Evolutionary conservation across 768 basidiomycete species (phyloP).

Genomic region (Coprinopsis marcescibilis): DNA sequence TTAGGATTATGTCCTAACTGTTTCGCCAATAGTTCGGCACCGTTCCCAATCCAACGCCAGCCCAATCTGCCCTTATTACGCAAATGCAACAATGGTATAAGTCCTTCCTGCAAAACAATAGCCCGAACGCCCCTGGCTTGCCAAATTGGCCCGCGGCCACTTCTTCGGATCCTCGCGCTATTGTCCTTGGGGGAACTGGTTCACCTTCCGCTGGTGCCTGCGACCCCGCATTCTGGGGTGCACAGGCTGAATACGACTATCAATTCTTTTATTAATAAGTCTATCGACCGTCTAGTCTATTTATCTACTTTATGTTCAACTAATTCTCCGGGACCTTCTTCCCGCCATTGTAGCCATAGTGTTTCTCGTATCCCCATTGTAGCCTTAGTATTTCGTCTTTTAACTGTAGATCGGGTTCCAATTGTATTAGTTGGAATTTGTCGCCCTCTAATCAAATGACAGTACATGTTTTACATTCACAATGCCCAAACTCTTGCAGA

Average conservation of each 20-base stretch:
- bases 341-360: constrained; percentile 4
- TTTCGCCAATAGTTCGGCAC: constrained; percentile 44
- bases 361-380: constrained; percentile 13
- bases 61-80: constrained; percentile 51
- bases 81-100: constrained; percentile 69
- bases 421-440: background rate
- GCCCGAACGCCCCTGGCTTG: constrained; percentile 51
- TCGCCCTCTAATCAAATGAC: too few species aligned
- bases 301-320: background rate
- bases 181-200: constrained; percentile 57
- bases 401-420: constrained; percentile 1
- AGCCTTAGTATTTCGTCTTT: constrained; percentile 14
- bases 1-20: constrained; percentile 7
- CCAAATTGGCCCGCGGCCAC: constrained; percentile 51
- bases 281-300: background rate
- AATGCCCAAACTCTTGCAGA: too few species aligned
- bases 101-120: constrained; percentile 55
- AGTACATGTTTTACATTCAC: too few species aligned
- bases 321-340: background rate
- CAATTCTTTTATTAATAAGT: constrained; percentile 48
- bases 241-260: constrained; percentile 61
- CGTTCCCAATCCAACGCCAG: constrained; percentile 44
- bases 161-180: constrained; percentile 45
- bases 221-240: constrained; percentile 63
- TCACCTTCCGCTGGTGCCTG: constrained; percentile 53